These are phyloP conservation scores for Laguncularia racemosa DNA, from an alignment of 345 rosid genomes.

Conservation along the genomic window DNA sequence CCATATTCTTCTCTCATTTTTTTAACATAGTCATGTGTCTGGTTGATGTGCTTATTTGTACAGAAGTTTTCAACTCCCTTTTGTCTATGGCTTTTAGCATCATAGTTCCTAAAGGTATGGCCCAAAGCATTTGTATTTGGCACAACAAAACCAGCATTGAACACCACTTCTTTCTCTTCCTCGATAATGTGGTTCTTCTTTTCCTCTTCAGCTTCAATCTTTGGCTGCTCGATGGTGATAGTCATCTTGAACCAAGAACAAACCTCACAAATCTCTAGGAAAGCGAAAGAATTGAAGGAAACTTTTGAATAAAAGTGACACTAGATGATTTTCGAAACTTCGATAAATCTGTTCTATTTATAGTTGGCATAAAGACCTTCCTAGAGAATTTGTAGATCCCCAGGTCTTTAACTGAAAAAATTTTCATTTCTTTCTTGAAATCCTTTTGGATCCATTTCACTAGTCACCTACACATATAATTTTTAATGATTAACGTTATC, in stretches of 20 bases:
- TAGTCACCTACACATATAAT: too few relatives aligned
- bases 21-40: conserved; percentile 68
- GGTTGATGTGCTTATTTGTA: conserved; percentile 62
- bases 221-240: conserved; percentile 33
- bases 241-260: conserved; percentile 27
- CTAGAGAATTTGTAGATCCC: too few relatives aligned
- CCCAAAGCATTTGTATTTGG: conserved; percentile 74
- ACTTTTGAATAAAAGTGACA: too few relatives aligned
- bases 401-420: too few relatives aligned
- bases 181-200: conserved; percentile 23
- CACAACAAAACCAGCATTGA: conserved; percentile 51
- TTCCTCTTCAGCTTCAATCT: conserved; percentile 30
- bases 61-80: conserved; percentile 69
- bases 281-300: too few relatives aligned
- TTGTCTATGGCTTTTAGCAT: conserved; percentile 65
- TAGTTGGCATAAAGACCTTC: too few relatives aligned
- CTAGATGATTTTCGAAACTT: too few relatives aligned
- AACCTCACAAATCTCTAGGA: background rate
- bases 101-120: conserved; percentile 78
- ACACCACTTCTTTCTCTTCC: conserved; percentile 31
- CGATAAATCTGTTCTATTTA: too few relatives aligned
- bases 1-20: conserved; percentile 45
- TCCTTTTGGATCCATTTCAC: too few relatives aligned
- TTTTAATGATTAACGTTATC: too few relatives aligned
- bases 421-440: too few relatives aligned